Evolutionary conservation across 805 yeast species (phyloP).

Genomic region (Nakazawaea ernobii): DNA sequence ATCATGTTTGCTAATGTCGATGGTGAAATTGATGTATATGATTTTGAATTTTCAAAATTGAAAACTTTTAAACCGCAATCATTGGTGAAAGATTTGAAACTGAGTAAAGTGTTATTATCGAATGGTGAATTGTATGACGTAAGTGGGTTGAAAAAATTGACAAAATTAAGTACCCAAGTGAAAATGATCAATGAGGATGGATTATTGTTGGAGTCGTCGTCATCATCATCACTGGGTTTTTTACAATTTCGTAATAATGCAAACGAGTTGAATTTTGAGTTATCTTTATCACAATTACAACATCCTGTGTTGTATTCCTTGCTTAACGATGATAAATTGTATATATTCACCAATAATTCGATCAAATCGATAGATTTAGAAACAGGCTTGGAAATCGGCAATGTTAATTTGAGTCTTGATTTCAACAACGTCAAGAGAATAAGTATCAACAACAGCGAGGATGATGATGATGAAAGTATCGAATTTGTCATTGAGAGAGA

Average conservation of each 20-base stretch:
- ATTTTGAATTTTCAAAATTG: too few species aligned
- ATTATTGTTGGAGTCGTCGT: conserved; percentile 12
- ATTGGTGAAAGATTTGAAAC: background rate
- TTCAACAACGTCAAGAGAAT: conserved; percentile 13
- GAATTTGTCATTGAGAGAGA: conserved; percentile 13
- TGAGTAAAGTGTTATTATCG: background rate
- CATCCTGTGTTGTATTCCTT: background rate
- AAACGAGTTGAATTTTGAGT: background rate
- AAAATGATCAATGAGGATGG: conserved; percentile 8
- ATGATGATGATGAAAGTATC: conserved; percentile 14
- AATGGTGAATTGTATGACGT: background rate
- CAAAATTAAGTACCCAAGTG: background rate
- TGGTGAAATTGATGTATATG: background rate
- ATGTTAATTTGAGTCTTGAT: conserved; percentile 12
- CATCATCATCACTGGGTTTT: conserved; percentile 1
- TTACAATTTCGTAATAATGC: background rate
- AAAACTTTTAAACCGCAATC: too few species aligned
- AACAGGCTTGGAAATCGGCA: conserved; percentile 18
- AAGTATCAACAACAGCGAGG: background rate
- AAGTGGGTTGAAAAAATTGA: too few species aligned
- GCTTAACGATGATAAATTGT: background rate
- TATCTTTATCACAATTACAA: background rate
- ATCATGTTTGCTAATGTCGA: background rate
- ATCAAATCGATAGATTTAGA: conserved; percentile 19
- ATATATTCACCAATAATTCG: conserved; percentile 6